Percentiles rank a stretch among this genome's conserved stretches.
Evolutionary conservation across 805 yeast species (phyloP).

Genomic region (Ogataea neopini): DNA sequence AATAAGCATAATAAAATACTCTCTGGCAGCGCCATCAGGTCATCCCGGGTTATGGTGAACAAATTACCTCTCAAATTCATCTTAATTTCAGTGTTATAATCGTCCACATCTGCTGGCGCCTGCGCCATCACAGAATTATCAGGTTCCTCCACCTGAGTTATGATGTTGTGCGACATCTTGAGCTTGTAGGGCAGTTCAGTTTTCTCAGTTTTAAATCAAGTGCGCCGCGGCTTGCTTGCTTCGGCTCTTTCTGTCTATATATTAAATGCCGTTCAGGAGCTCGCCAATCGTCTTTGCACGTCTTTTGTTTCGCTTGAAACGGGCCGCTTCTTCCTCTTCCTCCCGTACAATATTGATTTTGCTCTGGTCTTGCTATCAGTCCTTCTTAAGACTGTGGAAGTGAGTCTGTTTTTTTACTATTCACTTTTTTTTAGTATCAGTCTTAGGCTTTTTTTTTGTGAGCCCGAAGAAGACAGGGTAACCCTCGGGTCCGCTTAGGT

Average conservation of each 20-base stretch:
- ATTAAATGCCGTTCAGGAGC: neutral
- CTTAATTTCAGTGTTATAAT: constrained; percentile 66
- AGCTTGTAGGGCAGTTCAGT: neutral
- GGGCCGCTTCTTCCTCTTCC: constrained; percentile 1
- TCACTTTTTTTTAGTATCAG: neutral
- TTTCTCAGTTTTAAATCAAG: neutral
- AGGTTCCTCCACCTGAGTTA: constrained; percentile 65
- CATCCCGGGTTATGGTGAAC: constrained; percentile 82
- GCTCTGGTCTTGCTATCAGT: neutral
- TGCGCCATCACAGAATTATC: constrained; percentile 21
- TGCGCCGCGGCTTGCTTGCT: constrained; percentile 7
- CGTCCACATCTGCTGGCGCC: constrained; percentile 37
- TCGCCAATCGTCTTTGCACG: neutral
- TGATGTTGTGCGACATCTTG: constrained; percentile 43
- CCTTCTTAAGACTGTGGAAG: neutral
- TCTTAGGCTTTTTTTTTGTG: neutral
- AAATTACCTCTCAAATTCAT: constrained; percentile 73
- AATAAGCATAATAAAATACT: constrained; percentile 81
- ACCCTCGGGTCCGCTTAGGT: neutral
- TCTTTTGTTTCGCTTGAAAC: neutral
- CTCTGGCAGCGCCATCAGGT: constrained; percentile 89
- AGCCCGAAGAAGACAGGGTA: neutral
- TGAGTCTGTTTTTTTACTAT: neutral
- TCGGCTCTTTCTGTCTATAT: neutral
- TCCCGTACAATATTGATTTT: neutral